Percentiles rank a stretch among this genome's conserved stretches.
phyloP scores from a whole-genome alignment of 352 stramenopile species.

The Phytophthora hibernalis region DNA sequence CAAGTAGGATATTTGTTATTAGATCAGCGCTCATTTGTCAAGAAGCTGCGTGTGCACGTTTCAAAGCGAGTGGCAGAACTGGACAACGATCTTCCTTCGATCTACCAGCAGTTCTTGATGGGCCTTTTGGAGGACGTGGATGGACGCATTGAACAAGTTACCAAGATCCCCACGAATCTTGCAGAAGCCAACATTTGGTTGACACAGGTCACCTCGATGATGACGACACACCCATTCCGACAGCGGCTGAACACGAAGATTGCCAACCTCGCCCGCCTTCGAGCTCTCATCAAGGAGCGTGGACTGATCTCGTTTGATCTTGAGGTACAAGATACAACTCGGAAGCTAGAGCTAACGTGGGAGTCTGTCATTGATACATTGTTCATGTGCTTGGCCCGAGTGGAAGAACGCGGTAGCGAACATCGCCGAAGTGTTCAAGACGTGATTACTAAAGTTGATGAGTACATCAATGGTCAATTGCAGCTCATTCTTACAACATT shows the following conservation, averaged over 20 bases:
- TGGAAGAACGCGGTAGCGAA: slow-evolving; percentile 69
- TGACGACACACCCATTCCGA: slow-evolving; percentile 56
- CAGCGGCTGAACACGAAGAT: slow-evolving; percentile 61
- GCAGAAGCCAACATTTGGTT: slow-evolving; percentile 59
- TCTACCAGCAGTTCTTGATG: slow-evolving; percentile 60
- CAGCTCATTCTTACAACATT: slow-evolving; percentile 50
- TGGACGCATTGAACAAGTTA: slow-evolving; percentile 61
- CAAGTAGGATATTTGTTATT: slow-evolving; percentile 64
- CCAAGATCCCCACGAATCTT: slow-evolving; percentile 65
- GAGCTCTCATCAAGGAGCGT: slow-evolving; percentile 45
- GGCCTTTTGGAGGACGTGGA: slow-evolving; percentile 62
- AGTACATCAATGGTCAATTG: slow-evolving; percentile 48
- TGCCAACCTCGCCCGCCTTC: slow-evolving; percentile 56
- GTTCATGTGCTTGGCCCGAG: slow-evolving; percentile 58
- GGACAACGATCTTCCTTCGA: slow-evolving; percentile 48
- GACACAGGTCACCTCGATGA: slow-evolving; percentile 58
- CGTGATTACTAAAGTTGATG: slow-evolving; percentile 53
- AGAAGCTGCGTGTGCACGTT: slow-evolving; percentile 42
- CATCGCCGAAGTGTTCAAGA: slow-evolving; percentile 68
- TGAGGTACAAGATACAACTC: slow-evolving; percentile 35
- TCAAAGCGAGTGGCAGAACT: slow-evolving; percentile 44
- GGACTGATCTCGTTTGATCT: slow-evolving; percentile 15
- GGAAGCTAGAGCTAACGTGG: slow-evolving; percentile 65
- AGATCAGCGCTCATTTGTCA: slow-evolving; percentile 56
- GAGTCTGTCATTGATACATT: slow-evolving; percentile 72